Evolutionary conservation across 1,139 yeast genomes (phyloP).

Genomic region (Nakaseomyces uthaithaninus): DNA sequence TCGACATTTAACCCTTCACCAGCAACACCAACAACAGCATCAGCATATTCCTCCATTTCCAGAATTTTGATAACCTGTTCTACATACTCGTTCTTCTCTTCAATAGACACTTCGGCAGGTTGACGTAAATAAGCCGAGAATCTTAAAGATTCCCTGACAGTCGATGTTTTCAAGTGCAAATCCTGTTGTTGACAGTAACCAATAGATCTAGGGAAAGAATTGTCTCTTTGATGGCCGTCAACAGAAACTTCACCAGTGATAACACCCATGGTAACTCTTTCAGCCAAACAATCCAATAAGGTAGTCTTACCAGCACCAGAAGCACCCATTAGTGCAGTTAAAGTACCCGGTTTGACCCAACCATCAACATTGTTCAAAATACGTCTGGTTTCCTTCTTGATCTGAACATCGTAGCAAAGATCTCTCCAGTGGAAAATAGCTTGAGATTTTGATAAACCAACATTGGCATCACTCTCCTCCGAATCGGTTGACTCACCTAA

Average conservation of each 20-base stretch:
- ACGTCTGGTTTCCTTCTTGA: constrained; percentile 31
- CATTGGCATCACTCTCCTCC: constrained; percentile 11
- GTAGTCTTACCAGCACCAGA: constrained; percentile 72
- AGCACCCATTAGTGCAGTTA: constrained; percentile 62
- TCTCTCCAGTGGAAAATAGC: constrained; percentile 39
- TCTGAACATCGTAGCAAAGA: constrained; percentile 37
- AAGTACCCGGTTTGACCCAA: constrained; percentile 45
- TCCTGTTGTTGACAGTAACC: constrained; percentile 60
- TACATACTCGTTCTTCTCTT: constrained; percentile 43
- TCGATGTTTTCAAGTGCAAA: constrained; percentile 44
- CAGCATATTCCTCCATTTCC: constrained; percentile 47
- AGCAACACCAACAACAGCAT: constrained; percentile 47
- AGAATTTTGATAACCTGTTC: constrained; percentile 44
- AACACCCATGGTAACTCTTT: constrained; percentile 45
- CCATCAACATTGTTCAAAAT: constrained; percentile 44
- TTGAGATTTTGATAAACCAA: constrained; percentile 14
- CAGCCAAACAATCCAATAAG: constrained; percentile 49
- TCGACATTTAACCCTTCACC: constrained; percentile 55
- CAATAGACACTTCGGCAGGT: constrained; percentile 40
- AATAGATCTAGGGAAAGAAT: constrained; percentile 47
- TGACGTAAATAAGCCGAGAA: constrained; percentile 51
- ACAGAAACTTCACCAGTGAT: constrained; percentile 53
- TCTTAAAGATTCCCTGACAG: constrained; percentile 47
- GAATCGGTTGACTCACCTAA: constrained; percentile 8
- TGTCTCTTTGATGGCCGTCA: constrained; percentile 42